Evolutionary conservation across 1,284 basidiomycete species (phyloP).

Genomic region (Papiliotrema flavescens): DNA sequence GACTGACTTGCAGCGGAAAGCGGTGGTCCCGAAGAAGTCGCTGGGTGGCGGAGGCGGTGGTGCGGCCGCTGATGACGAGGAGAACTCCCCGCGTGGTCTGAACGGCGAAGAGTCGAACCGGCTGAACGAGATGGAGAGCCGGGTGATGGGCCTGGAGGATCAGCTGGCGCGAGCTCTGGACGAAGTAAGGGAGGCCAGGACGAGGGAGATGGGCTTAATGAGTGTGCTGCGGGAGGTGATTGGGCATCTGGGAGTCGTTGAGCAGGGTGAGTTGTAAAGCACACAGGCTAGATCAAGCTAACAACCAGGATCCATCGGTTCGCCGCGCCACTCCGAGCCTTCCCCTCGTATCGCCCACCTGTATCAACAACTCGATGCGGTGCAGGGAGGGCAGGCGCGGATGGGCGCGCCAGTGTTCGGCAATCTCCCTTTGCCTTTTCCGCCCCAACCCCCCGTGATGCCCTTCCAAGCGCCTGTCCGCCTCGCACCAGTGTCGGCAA

Average conservation of each 20-base stretch:
- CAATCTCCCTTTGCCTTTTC: not conserved
- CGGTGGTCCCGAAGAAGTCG: conserved; percentile 54
- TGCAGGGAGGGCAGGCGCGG: conserved; percentile 1
- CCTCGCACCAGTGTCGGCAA: not conserved
- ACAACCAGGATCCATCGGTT: not conserved
- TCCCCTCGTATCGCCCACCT: conserved; percentile 24
- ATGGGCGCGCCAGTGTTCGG: not conserved
- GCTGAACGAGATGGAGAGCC: conserved; percentile 33
- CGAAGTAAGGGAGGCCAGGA: conserved; percentile 26
- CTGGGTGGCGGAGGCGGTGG: conserved; percentile 56
- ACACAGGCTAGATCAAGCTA: not conserved
- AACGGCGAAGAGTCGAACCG: conserved; percentile 29
- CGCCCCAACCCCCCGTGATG: not conserved
- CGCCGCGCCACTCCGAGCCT: conserved; percentile 14
- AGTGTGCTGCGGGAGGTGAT: conserved; percentile 36
- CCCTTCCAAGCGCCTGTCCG: not conserved
- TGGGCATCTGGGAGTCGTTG: conserved; percentile 26
- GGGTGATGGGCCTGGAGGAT: conserved; percentile 36
- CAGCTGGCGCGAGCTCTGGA: conserved; percentile 28
- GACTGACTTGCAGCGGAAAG: conserved; percentile 59
- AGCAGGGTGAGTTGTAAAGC: conserved; percentile 29
- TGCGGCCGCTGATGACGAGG: conserved; percentile 14
- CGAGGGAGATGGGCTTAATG: conserved; percentile 28
- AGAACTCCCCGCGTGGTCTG: conserved; percentile 31
- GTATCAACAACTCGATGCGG: conserved; percentile 20